Conservation (phyloP, 495 filamentous ascomycete genomes). For the Lasiosphaeria hispida region DNA sequence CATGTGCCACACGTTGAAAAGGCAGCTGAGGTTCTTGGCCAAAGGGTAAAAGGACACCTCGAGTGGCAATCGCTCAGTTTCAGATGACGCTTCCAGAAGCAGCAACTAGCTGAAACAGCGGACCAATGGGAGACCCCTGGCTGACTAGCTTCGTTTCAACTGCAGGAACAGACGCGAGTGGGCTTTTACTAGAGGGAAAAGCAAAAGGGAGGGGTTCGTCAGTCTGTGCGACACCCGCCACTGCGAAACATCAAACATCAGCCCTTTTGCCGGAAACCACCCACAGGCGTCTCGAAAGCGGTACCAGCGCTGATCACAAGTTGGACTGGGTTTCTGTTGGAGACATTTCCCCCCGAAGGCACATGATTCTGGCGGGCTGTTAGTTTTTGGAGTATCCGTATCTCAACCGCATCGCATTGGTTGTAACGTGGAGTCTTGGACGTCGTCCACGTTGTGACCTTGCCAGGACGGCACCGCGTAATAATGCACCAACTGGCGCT, state of each 20-base stretch:
- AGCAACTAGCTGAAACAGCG: constrained; percentile 17
- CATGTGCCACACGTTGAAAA: too few species aligned
- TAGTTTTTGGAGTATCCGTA: too few species aligned
- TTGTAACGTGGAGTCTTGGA: constrained; percentile 8
- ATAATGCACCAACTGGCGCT: neutral
- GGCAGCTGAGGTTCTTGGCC: neutral
- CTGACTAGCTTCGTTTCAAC: constrained; percentile 31
- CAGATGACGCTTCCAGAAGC: constrained; percentile 26
- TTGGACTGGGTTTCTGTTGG: too few species aligned
- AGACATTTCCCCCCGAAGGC: too few species aligned
- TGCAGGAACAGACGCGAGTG: constrained; percentile 30
- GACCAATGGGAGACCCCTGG: constrained; percentile 19
- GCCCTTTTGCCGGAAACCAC: too few species aligned
- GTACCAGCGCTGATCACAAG: too few species aligned
- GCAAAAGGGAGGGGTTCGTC: constrained; percentile 7
- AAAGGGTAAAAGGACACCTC: neutral
- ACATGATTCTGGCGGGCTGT: too few species aligned
- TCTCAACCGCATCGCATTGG: neutral
- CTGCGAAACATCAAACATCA: constrained; percentile 15
- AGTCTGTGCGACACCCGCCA: neutral
- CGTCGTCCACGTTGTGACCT: constrained; percentile 13
- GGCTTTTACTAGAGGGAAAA: constrained; percentile 12
- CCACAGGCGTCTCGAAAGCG: too few species aligned
- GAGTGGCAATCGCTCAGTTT: constrained; percentile 10
- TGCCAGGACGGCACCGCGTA: neutral